These are phyloP conservation scores for Aspergillus niger DNA, from an alignment of 2,329 filamentous ascomycete species.

Conservation along the genomic window DNA sequence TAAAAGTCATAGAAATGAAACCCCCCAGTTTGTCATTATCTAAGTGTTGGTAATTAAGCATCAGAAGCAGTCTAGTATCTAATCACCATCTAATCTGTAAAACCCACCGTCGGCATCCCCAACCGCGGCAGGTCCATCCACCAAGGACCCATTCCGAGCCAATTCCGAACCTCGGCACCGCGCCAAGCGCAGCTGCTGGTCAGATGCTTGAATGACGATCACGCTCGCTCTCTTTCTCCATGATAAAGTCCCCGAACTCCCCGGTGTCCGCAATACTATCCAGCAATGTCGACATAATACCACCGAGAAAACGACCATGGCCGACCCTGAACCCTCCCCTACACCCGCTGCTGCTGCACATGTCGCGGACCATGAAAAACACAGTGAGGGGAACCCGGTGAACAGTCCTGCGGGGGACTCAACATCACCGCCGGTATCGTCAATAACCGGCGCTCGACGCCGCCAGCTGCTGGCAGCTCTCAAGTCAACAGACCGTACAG, in stretches of 20 bases:
- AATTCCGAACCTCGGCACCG: conserved; percentile 19
- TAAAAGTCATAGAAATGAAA: too few relatives aligned
- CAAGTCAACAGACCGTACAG: conserved; percentile 30
- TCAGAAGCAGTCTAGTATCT: too few relatives aligned
- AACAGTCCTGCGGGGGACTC: conserved; percentile 15
- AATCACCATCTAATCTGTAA: neutral
- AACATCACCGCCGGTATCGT: conserved; percentile 11
- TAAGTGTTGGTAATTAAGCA: too few relatives aligned
- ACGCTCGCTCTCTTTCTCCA: neutral
- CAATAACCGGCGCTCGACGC: conserved; percentile 16
- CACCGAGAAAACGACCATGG: conserved; percentile 18
- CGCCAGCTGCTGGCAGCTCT: conserved; percentile 30
- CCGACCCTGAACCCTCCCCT: conserved; percentile 19
- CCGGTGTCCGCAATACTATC: neutral
- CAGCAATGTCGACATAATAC: neutral
- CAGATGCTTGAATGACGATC: conserved; percentile 14
- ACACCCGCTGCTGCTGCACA: conserved; percentile 15
- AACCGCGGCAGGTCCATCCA: neutral
- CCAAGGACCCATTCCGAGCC: neutral
- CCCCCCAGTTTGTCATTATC: too few relatives aligned
- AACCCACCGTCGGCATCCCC: neutral
- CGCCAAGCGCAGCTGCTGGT: conserved; percentile 12
- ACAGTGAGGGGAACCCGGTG: conserved; percentile 27
- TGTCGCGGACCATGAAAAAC: conserved; percentile 16
- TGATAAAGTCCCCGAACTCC: neutral